Base-by-base conservation (phyloP, 2,329 filamentous ascomycete genomes). In the Diaporthe ilicicola region DNA sequence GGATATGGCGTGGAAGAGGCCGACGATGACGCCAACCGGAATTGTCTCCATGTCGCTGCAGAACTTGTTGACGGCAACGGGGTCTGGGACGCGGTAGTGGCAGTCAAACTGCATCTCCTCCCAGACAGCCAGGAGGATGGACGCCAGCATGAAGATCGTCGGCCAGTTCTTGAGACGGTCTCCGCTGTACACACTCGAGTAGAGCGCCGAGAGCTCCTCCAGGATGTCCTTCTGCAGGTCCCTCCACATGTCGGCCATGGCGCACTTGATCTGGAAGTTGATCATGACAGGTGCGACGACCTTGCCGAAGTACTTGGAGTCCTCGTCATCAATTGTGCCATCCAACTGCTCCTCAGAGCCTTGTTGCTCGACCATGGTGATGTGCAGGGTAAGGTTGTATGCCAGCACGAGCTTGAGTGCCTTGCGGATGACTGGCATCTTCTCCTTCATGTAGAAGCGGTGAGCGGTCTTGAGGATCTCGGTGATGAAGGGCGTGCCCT, bases 141-240 rank as follows among this genome's bases (percentile, higher is more conserved):
- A 95, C 12, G 95, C 95, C 69, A 98, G 88, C 89, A 98, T 97
- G 88, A 98, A 98, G 81, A 98, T 98, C 61, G 95, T 98, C 2
- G 95, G 95, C 95, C 95, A 98, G 85, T 98, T 97, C 90, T 97
- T 98, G 76, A 98, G 90, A 82, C 97, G 95, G 82, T 98, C 95
- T 72, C 95, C 95, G 77, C 93, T 97, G 88, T 98, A 98, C 54
- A 98, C 95, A 74, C 94, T 97, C n/a, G 94, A 97, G 88, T 98
- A 98, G 17, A 98, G 88, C 8, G 90, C 85, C 1, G 95, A 98
- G 1, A 98, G 89, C 85, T 98, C 95, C 84, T 97, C 95, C 2
- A 98, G 88, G 46, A 98, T 94, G 77, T 98, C 95, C 85, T 97
- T 97, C 82, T 98, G 95, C 70, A 98, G 87, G 82, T 97, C 95